Evolutionary conservation across 345 rosid genomes (phyloP), one percentile per base, ranked within the genome.

Genomic region (Stellera chamaejasme): DNA sequence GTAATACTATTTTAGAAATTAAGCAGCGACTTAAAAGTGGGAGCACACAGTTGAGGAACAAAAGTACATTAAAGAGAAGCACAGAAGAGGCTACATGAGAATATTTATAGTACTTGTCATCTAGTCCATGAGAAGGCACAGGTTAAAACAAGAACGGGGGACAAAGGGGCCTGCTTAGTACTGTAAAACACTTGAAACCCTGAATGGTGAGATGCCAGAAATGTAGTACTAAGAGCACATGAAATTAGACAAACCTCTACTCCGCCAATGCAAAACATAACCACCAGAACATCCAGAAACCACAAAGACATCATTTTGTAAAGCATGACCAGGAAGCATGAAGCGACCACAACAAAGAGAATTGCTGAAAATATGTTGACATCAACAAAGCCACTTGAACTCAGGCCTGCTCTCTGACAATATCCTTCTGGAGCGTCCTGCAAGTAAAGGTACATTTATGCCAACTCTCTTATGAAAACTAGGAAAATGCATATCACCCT

Each of bases 251-350:
- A 16, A 50, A 93, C 99, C 99, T 93, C 97, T 44, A 84, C 80
- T 16, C 99, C 97, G 51, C 97, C 99, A 41, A 93, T 87, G 83
- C 97, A 87, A 72, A 93, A 93, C 50, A 89, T 79, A 59, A 85
- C 91, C 69, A 89, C 96, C 83, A 93, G 78, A 53, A 89, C 79
- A 76, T 87, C 96, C 45, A 89, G 67, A 64, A 93, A 93, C 99
- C 94, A 84, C 80, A 52, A 73, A 44, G 99, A 89, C 99, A 93
- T 93, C 54, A 87, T 77, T 71, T 87, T 87, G 86, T 89, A 93
- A 56, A 93, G 99, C 99, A 89, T 89, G 75, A 89, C 70, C 77
- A 93, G 77, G 82, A 93, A 89, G 62, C 92, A 80, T 2, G 99
- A 93, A 71, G 99, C 99, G 70, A 84, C 52, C 79, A 87, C 96